Evolutionary conservation across 2,329 filamentous ascomycete genomes (phyloP).

Genomic region (Penicillium rolfsii): DNA sequence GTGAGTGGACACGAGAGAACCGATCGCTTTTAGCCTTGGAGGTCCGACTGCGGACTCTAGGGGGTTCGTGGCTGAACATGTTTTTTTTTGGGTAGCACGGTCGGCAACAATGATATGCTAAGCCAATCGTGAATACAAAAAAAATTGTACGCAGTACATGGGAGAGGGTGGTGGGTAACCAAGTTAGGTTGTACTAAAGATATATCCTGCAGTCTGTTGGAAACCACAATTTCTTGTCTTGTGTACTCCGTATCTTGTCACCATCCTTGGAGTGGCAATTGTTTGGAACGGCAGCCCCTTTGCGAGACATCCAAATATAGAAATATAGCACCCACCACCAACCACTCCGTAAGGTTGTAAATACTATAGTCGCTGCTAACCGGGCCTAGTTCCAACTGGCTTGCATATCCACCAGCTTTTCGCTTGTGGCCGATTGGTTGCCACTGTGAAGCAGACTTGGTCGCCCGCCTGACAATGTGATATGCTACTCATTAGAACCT

Average conservation of each 20-base stretch:
- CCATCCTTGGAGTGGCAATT: constrained; percentile 5
- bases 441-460: constrained; percentile 1
- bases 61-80: constrained; percentile 22
- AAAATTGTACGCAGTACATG: background rate
- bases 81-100: background rate
- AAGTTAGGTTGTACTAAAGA: background rate
- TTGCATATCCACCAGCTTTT: constrained; percentile 2
- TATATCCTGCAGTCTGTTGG: background rate
- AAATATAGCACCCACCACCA: constrained; percentile 20
- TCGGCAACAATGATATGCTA: background rate
- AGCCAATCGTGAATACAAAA: background rate
- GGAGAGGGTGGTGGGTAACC: background rate
- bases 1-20: constrained; percentile 10
- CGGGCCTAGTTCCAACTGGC: background rate
- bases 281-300: constrained; percentile 3
- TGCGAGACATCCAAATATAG: constrained; percentile 25
- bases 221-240: background rate
- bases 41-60: constrained; percentile 22
- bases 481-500: background rate
- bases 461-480: constrained; percentile 6
- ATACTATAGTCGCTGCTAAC: background rate
- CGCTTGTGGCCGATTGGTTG: constrained; percentile 4
- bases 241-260: background rate
- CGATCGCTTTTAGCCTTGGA: constrained; percentile 12
- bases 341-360: background rate